These are phyloP conservation scores for Mesembryanthemum crystallinum DNA, from an alignment of 148 eudicot genomes.

Conservation along the genomic window DNA sequence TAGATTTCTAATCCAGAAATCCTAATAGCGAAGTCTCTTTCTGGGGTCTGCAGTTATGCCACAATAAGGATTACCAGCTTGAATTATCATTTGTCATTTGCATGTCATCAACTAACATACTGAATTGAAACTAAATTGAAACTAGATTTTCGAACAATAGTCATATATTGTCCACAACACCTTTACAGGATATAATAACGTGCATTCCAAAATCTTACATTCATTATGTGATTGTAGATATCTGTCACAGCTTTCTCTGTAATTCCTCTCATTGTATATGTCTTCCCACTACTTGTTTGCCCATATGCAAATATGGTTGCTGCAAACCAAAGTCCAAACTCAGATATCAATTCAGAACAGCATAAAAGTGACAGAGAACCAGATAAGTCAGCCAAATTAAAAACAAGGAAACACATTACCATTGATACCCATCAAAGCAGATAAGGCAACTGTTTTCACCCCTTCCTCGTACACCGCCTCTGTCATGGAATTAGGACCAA, in stretches of 20 bases:
- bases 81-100: background rate
- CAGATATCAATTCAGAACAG: slow-evolving; percentile 2
- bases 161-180: background rate
- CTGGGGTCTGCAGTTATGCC: slow-evolving; percentile 61
- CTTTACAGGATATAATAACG: background rate
- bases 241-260: slow-evolving; percentile 81
- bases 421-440: slow-evolving; percentile 88
- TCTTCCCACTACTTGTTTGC: slow-evolving; percentile 98
- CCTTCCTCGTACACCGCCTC: slow-evolving; percentile 86
- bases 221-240: slow-evolving; percentile 58
- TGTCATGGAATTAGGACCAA: slow-evolving; percentile 66
- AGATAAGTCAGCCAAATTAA: background rate
- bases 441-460: slow-evolving; percentile 81
- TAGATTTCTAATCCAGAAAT: slow-evolving; percentile 93
- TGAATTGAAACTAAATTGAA: no score
- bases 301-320: slow-evolving; percentile 97
- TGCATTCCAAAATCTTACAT: slow-evolving; percentile 39
- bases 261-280: slow-evolving; percentile 92
- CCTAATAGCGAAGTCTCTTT: slow-evolving; percentile 71
- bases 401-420: slow-evolving; percentile 39
- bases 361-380: background rate
- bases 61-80: slow-evolving; percentile 7
- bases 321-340: slow-evolving; percentile 31
- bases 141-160: background rate
- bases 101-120: background rate